A percentile compares a stretch with the other conserved stretches of the same genome.
These are phyloP conservation scores for Colletotrichum siamense DNA, from an alignment of 2,329 filamentous ascomycete genomes.

Conservation along the genomic window DNA sequence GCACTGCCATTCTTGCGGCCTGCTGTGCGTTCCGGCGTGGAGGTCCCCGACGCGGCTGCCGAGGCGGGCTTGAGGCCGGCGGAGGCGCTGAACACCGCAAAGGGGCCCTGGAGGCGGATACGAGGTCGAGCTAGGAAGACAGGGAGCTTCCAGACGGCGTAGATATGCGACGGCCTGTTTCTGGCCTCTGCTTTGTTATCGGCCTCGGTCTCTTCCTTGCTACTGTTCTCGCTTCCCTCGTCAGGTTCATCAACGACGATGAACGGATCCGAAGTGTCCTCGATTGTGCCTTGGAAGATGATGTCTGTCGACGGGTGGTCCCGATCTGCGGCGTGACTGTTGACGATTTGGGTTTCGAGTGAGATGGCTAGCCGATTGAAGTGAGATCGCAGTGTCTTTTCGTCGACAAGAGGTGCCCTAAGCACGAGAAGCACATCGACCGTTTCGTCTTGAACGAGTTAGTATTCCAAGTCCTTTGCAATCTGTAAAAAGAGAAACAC, in stretches of 20 bases:
- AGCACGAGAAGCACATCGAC: conserved; percentile 73
- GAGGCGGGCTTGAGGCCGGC: conserved; percentile 64
- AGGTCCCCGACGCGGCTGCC: conserved; percentile 35
- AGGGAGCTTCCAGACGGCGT: conserved; percentile 65
- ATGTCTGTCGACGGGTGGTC: conserved; percentile 59
- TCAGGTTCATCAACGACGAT: conserved; percentile 52
- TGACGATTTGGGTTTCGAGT: conserved; percentile 70
- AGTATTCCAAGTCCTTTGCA: background rate
- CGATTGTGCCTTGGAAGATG: conserved; percentile 62
- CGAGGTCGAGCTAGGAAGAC: conserved; percentile 65
- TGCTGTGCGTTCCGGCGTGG: conserved; percentile 10
- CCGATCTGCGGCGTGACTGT: conserved; percentile 55
- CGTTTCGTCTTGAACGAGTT: conserved; percentile 68
- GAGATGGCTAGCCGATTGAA: conserved; percentile 68
- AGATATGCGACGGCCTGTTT: conserved; percentile 44
- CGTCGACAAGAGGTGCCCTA: conserved; percentile 65
- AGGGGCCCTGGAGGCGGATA: conserved; percentile 69
- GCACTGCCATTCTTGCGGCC: conserved; percentile 49
- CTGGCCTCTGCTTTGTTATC: conserved; percentile 20
- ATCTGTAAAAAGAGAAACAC: background rate
- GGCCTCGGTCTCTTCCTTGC: conserved; percentile 21
- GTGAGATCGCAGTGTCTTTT: conserved; percentile 61
- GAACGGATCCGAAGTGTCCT: conserved; percentile 55
- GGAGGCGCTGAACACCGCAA: conserved; percentile 68
- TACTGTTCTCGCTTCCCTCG: conserved; percentile 30